Conservation (phyloP, 345 rosid genomes). For the Nephelium lappaceum region DNA sequence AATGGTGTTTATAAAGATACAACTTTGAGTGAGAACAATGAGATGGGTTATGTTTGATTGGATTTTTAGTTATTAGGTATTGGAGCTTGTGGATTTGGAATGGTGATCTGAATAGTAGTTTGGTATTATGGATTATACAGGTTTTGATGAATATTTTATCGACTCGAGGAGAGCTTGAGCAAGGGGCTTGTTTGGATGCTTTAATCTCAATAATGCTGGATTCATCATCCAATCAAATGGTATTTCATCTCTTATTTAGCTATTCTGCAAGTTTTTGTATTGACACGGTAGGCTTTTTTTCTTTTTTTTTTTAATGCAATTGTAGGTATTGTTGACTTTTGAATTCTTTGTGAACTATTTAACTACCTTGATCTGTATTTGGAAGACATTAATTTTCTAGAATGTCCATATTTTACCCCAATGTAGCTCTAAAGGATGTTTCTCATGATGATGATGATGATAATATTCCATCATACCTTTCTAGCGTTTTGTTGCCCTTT, state of each 20-base stretch:
- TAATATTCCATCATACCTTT: neutral
- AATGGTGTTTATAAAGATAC: neutral
- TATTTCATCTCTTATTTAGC: constrained; percentile 22
- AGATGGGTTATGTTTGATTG: neutral
- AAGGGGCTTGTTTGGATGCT: constrained; percentile 95
- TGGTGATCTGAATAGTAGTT: neutral
- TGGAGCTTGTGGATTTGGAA: neutral
- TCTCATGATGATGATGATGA: no score
- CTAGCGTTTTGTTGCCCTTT: neutral
- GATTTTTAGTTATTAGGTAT: neutral
- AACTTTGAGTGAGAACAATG: neutral
- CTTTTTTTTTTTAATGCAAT: no score
- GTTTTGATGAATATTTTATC: constrained; percentile 75
- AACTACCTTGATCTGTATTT: neutral
- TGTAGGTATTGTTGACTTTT: no score
- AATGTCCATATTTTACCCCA: neutral
- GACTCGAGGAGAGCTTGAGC: constrained; percentile 73
- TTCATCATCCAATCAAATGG: constrained; percentile 94
- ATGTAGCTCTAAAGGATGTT: neutral
- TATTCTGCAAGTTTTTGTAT: neutral
- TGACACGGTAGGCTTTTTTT: neutral
- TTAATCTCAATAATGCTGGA: constrained; percentile 81
- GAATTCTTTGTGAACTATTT: no score
- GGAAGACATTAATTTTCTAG: neutral
- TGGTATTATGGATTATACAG: constrained; percentile 22